Evolutionary conservation across 139 green algal species (phyloP).

Genomic region (Picochlorum sp.): DNA sequence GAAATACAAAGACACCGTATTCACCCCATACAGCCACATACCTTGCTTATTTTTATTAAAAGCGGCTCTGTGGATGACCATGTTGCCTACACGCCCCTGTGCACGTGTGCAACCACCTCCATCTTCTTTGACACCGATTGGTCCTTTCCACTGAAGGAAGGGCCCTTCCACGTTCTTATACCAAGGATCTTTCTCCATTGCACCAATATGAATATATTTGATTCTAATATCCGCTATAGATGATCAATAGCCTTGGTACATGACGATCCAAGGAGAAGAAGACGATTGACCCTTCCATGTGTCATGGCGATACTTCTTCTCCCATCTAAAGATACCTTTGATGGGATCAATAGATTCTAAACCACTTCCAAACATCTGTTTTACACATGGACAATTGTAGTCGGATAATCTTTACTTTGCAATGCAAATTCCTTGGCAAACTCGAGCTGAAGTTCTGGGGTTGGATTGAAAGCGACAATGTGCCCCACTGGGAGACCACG

Average conservation of each 20-base stretch:
- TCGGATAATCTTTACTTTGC: background rate
- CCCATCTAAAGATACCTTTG: too few species aligned
- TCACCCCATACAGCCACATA: slow-evolving; percentile 13
- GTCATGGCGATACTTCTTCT: too few species aligned
- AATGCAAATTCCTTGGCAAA: slow-evolving; percentile 12
- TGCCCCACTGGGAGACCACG: slow-evolving; percentile 19
- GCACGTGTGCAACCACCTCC: slow-evolving; percentile 72
- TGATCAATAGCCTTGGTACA: background rate
- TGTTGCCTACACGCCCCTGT: slow-evolving; percentile 66
- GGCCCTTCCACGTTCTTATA: slow-evolving; percentile 61
- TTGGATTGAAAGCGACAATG: slow-evolving; percentile 13
- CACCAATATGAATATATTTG: background rate
- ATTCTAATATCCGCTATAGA: background rate
- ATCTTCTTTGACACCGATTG: slow-evolving; percentile 75
- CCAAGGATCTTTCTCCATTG: slow-evolving; percentile 75
- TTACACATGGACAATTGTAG: background rate
- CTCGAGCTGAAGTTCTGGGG: slow-evolving; percentile 1
- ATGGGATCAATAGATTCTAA: background rate
- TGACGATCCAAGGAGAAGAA: too few species aligned
- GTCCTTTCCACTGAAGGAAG: slow-evolving; percentile 60
- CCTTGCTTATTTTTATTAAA: slow-evolving; percentile 55
- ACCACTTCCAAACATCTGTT: background rate
- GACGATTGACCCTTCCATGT: too few species aligned
- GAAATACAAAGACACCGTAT: background rate
- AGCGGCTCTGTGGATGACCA: slow-evolving; percentile 71